These are phyloP conservation scores for Trichaptum fuscoviolaceum DNA, from an alignment of 768 basidiomycete genomes.

Conservation along the genomic window DNA sequence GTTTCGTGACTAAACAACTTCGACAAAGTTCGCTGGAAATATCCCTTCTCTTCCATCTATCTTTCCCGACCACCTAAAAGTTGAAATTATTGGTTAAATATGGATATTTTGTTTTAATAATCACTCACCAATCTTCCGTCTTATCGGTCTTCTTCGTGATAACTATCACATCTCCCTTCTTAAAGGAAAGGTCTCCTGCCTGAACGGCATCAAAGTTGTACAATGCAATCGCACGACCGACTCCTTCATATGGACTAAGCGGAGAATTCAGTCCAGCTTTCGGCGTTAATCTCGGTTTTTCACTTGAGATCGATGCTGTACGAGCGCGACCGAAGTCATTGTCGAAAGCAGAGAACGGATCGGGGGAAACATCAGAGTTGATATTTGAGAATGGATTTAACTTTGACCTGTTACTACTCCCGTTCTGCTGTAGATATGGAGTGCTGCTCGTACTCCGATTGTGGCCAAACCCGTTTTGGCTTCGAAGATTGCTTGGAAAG, in stretches of 20 bases:
- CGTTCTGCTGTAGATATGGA: not conserved
- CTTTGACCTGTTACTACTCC: not conserved
- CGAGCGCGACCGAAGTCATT: slow-evolving; percentile 2
- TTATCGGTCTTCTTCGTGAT: slow-evolving; percentile 66
- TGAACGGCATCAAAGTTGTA: slow-evolving; percentile 63
- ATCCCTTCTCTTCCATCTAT: slow-evolving; percentile 53
- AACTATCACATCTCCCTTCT: slow-evolving; percentile 68
- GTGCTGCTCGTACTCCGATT: not conserved
- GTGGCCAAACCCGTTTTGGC: not conserved
- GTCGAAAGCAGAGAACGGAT: slow-evolving; percentile 7
- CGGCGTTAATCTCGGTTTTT: slow-evolving; percentile 33
- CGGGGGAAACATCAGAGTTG: not conserved
- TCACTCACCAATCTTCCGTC: slow-evolving; percentile 64
- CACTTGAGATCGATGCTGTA: not conserved
- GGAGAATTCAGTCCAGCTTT: slow-evolving; percentile 47
- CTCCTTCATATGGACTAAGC: slow-evolving; percentile 49
- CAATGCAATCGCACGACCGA: slow-evolving; percentile 68
- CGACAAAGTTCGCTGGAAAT: slow-evolving; percentile 85
- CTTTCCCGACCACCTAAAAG: slow-evolving; percentile 78
- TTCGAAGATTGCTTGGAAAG: slow-evolving; percentile 14
- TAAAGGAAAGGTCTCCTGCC: slow-evolving; percentile 72
- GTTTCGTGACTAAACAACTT: slow-evolving; percentile 35
- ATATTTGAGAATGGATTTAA: not conserved
- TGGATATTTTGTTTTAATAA: not conserved
- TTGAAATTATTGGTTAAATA: slow-evolving; percentile 3